These are phyloP conservation scores for Talaromyces nanjingensis DNA, from an alignment of 495 filamentous ascomycete species.

Conservation along the genomic window DNA sequence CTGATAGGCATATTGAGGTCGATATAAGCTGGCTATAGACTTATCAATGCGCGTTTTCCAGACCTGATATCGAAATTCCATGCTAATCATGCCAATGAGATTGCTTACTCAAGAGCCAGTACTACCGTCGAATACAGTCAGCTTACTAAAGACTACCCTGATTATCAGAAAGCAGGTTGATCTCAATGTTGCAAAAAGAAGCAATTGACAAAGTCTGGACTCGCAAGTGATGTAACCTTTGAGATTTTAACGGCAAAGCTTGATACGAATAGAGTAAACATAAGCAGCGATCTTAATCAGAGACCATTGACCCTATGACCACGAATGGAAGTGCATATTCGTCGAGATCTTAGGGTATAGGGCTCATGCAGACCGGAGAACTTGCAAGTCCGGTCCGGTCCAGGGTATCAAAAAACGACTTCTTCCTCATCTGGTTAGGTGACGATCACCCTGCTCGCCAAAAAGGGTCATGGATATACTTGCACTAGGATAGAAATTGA, in stretches of 20 bases:
- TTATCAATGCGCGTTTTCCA: neutral
- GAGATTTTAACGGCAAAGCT: neutral
- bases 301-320: neutral
- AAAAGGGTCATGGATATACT: neutral
- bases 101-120: neutral
- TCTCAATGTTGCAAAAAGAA: neutral
- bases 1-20: too few relatives aligned
- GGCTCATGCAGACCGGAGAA: too few relatives aligned
- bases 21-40: neutral
- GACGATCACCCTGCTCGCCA: neutral
- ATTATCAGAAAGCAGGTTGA: neutral
- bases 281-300: neutral
- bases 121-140: neutral
- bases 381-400: too few relatives aligned
- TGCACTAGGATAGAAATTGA: neutral
- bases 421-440: neutral
- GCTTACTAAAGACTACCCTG: neutral
- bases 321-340: neutral
- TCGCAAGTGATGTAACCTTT: neutral
- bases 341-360: neutral
- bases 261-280: neutral
- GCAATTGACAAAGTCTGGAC: neutral
- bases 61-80: neutral
- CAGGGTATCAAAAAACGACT: too few relatives aligned
- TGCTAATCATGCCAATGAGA: neutral